Conservation (phyloP, 2,329 filamentous ascomycete genomes). For the Diaporthe capsici region DNA sequence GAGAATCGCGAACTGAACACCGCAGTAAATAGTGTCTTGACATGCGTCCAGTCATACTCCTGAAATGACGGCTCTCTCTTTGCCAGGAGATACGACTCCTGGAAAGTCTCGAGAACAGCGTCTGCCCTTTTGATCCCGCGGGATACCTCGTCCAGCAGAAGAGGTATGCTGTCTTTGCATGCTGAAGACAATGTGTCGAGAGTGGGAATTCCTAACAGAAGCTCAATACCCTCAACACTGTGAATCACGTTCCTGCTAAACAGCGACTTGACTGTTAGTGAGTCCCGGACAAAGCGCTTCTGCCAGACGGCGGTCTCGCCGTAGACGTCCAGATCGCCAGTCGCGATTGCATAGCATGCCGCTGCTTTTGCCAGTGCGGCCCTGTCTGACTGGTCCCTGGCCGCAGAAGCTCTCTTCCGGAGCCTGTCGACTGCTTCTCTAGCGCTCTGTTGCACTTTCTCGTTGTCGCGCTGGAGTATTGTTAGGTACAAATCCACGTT, state of each 20-base stretch:
- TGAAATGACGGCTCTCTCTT: slow-evolving; percentile 31
- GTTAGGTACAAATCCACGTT: slow-evolving; percentile 36
- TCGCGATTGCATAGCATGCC: slow-evolving; percentile 25
- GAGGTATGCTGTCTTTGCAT: not conserved
- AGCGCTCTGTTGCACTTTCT: not conserved
- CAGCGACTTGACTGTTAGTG: not conserved
- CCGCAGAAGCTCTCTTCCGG: slow-evolving; percentile 20
- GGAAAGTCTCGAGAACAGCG: slow-evolving; percentile 22
- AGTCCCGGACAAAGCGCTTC: slow-evolving; percentile 36
- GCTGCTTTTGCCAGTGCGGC: slow-evolving; percentile 19
- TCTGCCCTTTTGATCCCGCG: slow-evolving; percentile 16
- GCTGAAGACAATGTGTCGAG: not conserved
- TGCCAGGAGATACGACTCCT: slow-evolving; percentile 31
- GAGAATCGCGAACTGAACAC: not conserved
- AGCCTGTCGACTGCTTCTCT: slow-evolving; percentile 9
- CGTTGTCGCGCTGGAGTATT: slow-evolving; percentile 3
- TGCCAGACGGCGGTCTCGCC: slow-evolving; percentile 33
- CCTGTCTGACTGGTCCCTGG: slow-evolving; percentile 30
- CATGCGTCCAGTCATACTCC: slow-evolving; percentile 16
- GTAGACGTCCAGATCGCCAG: slow-evolving; percentile 29
- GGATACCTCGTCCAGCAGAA: not conserved
- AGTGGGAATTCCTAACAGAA: slow-evolving; percentile 12
- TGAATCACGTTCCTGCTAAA: not conserved
- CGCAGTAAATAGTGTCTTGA: slow-evolving; percentile 13
- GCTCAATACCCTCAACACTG: slow-evolving; percentile 19